phyloP scores from a whole-genome alignment of 331 rosid species.

The Rhamnella rubrinervis region DNA sequence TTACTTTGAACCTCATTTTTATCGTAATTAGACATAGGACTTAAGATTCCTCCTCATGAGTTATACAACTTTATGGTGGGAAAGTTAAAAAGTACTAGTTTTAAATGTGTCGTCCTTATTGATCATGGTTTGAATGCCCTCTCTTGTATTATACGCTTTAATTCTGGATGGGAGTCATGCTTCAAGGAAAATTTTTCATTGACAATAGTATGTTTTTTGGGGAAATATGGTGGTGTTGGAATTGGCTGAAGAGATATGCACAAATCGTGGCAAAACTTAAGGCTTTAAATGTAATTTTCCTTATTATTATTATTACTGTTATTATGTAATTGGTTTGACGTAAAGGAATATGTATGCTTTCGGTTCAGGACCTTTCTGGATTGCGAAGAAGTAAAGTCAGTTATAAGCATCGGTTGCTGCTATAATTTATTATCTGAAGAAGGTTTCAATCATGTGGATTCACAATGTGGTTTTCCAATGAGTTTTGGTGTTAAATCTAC shows the following conservation, averaged over 20 bases:
- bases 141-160: not conserved
- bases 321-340: slow-evolving; percentile 5
- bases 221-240: no score
- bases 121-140: not conserved
- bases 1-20: slow-evolving; percentile 14
- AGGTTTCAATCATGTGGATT: slow-evolving; percentile 34
- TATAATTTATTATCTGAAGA: slow-evolving; percentile 87
- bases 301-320: slow-evolving; percentile 7
- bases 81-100: not conserved
- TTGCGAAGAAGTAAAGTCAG: slow-evolving; percentile 80
- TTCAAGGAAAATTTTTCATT: not conserved
- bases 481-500: slow-evolving; percentile 65
- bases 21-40: not conserved
- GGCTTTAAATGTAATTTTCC: not conserved
- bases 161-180: slow-evolving; percentile 1
- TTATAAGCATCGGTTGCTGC: slow-evolving; percentile 89
- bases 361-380: slow-evolving; percentile 67
- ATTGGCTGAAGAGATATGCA: no score
- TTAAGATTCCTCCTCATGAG: not conserved
- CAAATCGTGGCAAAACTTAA: no score
- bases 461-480: slow-evolving; percentile 76
- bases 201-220: not conserved
- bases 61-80: not conserved
- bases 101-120: not conserved
- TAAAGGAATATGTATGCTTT: slow-evolving; percentile 17